Conservation (phyloP, 108 stramenopile genomes). For the Cyclotella baltica region DNA sequence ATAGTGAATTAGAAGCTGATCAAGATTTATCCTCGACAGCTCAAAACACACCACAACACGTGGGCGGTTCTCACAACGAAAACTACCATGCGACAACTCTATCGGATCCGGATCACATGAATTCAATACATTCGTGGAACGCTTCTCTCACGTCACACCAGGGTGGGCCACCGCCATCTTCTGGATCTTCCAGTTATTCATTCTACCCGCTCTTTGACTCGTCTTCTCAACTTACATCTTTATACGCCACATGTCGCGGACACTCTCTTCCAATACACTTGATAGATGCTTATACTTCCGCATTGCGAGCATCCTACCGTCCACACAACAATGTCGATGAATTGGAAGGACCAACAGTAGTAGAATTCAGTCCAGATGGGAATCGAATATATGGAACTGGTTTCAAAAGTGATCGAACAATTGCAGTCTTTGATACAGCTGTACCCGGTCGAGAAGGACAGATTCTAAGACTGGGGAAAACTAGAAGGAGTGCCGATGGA, state of each 20-base stretch:
- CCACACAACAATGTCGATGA: slow-evolving; percentile 84
- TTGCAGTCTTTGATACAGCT: slow-evolving; percentile 77
- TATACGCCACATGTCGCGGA: slow-evolving; percentile 51
- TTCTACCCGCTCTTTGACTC: slow-evolving; percentile 89
- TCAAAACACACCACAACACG: neutral
- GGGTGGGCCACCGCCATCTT: slow-evolving; percentile 69
- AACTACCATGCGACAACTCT: slow-evolving; percentile 9
- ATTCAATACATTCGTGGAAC: slow-evolving; percentile 52
- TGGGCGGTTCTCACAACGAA: slow-evolving; percentile 34
- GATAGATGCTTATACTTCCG: slow-evolving; percentile 82
- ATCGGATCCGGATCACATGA: neutral
- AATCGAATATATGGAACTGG: slow-evolving; percentile 71
- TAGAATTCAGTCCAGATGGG: slow-evolving; percentile 70
- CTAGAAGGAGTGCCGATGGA: slow-evolving; percentile 79
- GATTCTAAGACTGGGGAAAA: slow-evolving; percentile 72
- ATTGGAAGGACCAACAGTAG: slow-evolving; percentile 75
- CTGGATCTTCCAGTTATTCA: slow-evolving; percentile 53
- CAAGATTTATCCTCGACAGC: neutral
- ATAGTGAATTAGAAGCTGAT: slow-evolving; percentile 4
- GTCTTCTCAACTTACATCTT: slow-evolving; percentile 22
- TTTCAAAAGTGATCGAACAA: slow-evolving; percentile 71
- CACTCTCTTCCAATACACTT: slow-evolving; percentile 76
- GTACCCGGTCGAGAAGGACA: slow-evolving; percentile 72
- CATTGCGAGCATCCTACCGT: slow-evolving; percentile 78
- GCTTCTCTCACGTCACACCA: slow-evolving; percentile 60